phyloP scores from a whole-genome alignment of 768 basidiomycete species.

The Lactifluus piperatus region DNA sequence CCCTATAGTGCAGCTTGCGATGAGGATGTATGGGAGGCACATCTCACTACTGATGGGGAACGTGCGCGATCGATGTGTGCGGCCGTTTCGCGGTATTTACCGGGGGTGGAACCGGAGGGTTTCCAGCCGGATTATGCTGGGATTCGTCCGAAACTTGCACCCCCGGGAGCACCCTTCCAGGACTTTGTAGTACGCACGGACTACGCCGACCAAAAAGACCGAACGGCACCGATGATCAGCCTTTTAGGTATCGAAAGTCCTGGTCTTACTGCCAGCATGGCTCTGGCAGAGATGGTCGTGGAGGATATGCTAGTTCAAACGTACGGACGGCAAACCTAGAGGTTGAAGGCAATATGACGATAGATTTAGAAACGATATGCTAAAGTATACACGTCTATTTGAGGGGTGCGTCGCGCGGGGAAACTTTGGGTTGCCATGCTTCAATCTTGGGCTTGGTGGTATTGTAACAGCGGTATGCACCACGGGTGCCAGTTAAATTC shows the following conservation, averaged over 20 bases:
- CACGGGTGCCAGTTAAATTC: constrained; percentile 89
- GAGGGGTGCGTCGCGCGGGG: constrained; percentile 34
- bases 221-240: constrained; percentile 56
- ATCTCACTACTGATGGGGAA: constrained; percentile 56
- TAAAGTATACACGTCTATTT: constrained; percentile 11
- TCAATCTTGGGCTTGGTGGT: constrained; percentile 76
- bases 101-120: constrained; percentile 47
- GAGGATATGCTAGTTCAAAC: constrained; percentile 40
- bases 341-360: constrained; percentile 4
- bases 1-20: constrained; percentile 36
- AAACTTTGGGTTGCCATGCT: constrained; percentile 74
- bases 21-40: constrained; percentile 67
- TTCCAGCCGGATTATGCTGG: constrained; percentile 79
- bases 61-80: constrained; percentile 55
- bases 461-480: constrained; percentile 84
- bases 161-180: constrained; percentile 64
- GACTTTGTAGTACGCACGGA: constrained; percentile 75
- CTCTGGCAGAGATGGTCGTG: constrained; percentile 77
- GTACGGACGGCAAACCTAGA: neutral
- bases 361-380: neutral
- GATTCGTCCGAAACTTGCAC: constrained; percentile 79
- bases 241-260: constrained; percentile 89
- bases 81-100: constrained; percentile 69
- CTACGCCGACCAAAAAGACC: constrained; percentile 29
- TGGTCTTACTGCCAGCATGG: constrained; percentile 80